Evolutionary conservation across 805 yeast species (phyloP).

Genomic region (Yamadazyma olivae): DNA sequence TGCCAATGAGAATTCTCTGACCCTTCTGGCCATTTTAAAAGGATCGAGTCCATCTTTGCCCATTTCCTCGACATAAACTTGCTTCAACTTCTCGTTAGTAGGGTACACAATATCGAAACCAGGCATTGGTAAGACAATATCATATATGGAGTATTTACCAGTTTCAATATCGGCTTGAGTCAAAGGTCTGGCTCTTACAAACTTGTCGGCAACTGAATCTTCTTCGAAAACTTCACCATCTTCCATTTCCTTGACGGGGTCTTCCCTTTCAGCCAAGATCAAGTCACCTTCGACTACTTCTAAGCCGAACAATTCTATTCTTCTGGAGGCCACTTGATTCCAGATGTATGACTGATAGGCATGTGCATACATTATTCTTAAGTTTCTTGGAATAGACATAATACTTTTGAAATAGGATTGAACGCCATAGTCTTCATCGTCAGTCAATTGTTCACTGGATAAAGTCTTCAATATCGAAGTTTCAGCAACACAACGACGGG

Average conservation of each 20-base stretch:
- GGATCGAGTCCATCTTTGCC: slow-evolving; percentile 80
- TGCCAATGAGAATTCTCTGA: slow-evolving; percentile 84
- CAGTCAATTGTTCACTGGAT: slow-evolving; percentile 46
- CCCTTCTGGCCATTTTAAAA: slow-evolving; percentile 75
- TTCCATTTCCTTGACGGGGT: slow-evolving; percentile 15
- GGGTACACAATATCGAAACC: slow-evolving; percentile 94
- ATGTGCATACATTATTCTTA: slow-evolving; percentile 93
- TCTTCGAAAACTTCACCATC: slow-evolving; percentile 53
- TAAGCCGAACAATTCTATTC: slow-evolving; percentile 70
- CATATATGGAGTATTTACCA: slow-evolving; percentile 65
- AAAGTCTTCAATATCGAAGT: slow-evolving; percentile 63
- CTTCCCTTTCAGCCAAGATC: slow-evolving; percentile 41
- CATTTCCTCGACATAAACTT: slow-evolving; percentile 72
- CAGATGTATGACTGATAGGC: slow-evolving; percentile 96
- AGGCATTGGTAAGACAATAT: slow-evolving; percentile 93
- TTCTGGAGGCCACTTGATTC: slow-evolving; percentile 80
- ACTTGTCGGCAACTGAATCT: slow-evolving; percentile 58
- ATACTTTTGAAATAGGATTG: slow-evolving; percentile 74
- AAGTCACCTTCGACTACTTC: slow-evolving; percentile 78
- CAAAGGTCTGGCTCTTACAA: slow-evolving; percentile 67
- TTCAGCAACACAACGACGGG: slow-evolving; percentile 86
- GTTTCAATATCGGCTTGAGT: slow-evolving; percentile 67
- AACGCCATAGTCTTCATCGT: slow-evolving; percentile 41
- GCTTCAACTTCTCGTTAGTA: slow-evolving; percentile 52
- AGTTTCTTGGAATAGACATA: slow-evolving; percentile 86